Base-by-base conservation (phyloP, 2,329 filamentous ascomycete genomes). In the Dactylellina sp. region DNA sequence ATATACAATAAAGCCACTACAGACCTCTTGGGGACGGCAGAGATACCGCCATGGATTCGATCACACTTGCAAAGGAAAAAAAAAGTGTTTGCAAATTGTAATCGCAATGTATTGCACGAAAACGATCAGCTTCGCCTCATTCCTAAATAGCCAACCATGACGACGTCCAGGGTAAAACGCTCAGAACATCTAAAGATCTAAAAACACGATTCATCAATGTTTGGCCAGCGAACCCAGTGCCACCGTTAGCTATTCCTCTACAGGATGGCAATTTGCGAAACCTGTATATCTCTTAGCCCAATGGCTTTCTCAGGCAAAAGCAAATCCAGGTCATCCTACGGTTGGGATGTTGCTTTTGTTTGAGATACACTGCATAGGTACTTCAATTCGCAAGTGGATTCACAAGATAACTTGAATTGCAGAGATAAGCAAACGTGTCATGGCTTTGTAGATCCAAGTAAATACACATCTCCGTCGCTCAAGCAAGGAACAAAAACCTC, bases 121-220 rank as follows among this genome's bases (percentile, higher is more conserved):
- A 57, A 24, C 32, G 53, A 59, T 50, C 52, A 16, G 22, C 62
- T 52, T 66, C 40, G 42, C 52, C 62, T 52, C 62, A 44, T 59
- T 52, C 62, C 37, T 24, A 59, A 52, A 22, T 22, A 18, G 37
- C 6, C 28, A 32, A 9, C 9, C 52, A 39, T n/a, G 25, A 50
- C n/a, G 28, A 66, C 22, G 14, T 56, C 49, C 53, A 50, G 61
- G 61, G 40, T 16, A 50, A 39, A 44, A 18, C 46, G 59, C 22
- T 32, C 9, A 32, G 28, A 32, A 9, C 28, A 32, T 32, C 5
- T 32, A 32, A 5, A 9, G 28, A 32, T 32, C 4, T 32, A 5
- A 9, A 32, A 32, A 9, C 28, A 32, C 28, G 28, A 32, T 32
- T 32, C 9, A 32, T 32, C 28, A 32, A 32, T 32, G 28, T 32